phyloP scores from a whole-genome alignment of 2,329 filamentous ascomycete genomes.

The Aspergillus sp. region DNA sequence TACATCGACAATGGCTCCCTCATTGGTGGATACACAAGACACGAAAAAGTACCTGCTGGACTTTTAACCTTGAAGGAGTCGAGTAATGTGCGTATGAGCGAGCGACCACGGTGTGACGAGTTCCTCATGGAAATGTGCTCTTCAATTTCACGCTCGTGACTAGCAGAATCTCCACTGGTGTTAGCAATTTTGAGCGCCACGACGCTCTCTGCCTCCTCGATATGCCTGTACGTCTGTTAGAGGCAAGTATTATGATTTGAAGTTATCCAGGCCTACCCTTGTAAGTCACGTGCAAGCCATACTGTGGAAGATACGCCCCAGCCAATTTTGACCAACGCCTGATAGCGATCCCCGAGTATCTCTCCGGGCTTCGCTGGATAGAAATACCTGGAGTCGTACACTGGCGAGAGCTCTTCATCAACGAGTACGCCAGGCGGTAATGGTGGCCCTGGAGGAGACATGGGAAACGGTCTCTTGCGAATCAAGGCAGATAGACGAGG shows the following conservation, averaged over 20 bases:
- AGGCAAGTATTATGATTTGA: conserved; percentile 15
- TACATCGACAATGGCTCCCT: conserved; percentile 39
- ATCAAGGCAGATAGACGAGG: conserved; percentile 20
- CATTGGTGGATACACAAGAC: conserved; percentile 40
- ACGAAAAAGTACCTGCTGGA: conserved; percentile 31
- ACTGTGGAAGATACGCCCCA: conserved; percentile 31
- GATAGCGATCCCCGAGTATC: conserved; percentile 26
- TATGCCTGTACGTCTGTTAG: conserved; percentile 25
- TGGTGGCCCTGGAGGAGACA: conserved; percentile 22
- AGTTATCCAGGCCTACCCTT: conserved; percentile 26
- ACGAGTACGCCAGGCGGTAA: conserved; percentile 22
- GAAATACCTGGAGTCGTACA: conserved; percentile 27
- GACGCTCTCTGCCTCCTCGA: conserved; percentile 24
- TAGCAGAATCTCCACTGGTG: conserved; percentile 20
- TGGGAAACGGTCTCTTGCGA: conserved; percentile 26
- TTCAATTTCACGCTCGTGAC: conserved; percentile 33
- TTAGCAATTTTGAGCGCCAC: conserved; percentile 30
- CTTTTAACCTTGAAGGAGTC: conserved; percentile 35
- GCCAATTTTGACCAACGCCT: conserved; percentile 28
- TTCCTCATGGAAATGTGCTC: conserved; percentile 32
- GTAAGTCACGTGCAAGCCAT: conserved; percentile 31
- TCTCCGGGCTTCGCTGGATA: conserved; percentile 33
- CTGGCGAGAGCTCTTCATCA: conserved; percentile 30
- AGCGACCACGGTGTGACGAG: conserved; percentile 32
- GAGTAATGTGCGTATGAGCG: conserved; percentile 33